Evolutionary conservation across 2,329 filamentous ascomycete genomes (phyloP).

Genomic region (Penicillium frequentans): DNA sequence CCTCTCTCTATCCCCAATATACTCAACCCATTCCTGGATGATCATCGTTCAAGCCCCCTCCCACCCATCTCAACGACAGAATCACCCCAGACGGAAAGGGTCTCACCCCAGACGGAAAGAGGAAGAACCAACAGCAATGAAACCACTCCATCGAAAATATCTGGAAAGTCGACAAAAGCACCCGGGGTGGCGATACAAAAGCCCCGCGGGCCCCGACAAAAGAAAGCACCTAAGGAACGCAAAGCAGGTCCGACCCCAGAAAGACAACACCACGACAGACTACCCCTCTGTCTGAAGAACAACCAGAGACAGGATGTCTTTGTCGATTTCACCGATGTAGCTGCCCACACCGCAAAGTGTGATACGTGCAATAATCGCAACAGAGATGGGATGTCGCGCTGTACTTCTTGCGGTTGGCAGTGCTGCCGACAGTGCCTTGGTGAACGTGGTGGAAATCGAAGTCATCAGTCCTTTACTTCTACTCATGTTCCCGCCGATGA

Average conservation of each 20-base stretch:
- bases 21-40: not conserved
- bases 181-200: not conserved
- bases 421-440: conserved; percentile 34
- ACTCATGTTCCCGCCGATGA: not conserved
- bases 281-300: not conserved
- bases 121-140: not conserved
- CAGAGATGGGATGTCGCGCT: conserved; percentile 32
- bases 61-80: not conserved
- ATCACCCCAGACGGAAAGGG: not conserved
- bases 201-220: not conserved
- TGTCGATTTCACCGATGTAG: conserved; percentile 26
- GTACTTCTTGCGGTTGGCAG: conserved; percentile 35
- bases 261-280: no score
- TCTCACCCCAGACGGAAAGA: not conserved
- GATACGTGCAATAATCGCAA: conserved; percentile 39
- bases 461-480: conserved; percentile 5
- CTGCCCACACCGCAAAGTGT: conserved; percentile 39
- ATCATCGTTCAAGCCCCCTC: not conserved
- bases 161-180: not conserved
- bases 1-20: not conserved
- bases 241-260: not conserved
- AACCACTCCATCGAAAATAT: not conserved
- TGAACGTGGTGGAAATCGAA: conserved; percentile 11
- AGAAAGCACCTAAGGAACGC: not conserved
- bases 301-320: not conserved